phyloP scores from a whole-genome alignment of 805 yeast species.

The Nakazawaea pomicola region DNA sequence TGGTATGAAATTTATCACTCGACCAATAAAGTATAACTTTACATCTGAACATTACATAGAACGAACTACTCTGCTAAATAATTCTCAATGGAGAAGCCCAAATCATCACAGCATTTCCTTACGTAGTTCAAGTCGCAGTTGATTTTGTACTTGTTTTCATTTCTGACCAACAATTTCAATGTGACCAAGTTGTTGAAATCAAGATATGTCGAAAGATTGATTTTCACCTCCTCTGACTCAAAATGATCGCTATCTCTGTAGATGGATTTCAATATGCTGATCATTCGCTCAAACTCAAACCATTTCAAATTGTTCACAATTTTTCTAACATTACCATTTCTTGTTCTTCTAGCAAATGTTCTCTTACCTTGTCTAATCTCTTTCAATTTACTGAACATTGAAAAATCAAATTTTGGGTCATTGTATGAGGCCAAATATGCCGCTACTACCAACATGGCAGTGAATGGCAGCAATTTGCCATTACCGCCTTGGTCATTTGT shows the following conservation, averaged over 20 bases:
- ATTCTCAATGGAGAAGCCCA: slow-evolving; percentile 61
- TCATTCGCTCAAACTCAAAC: slow-evolving; percentile 72
- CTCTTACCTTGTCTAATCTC: slow-evolving; percentile 36
- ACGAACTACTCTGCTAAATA: slow-evolving; percentile 40
- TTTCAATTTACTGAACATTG: slow-evolving; percentile 61
- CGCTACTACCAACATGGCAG: slow-evolving; percentile 73
- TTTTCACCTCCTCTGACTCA: slow-evolving; percentile 16
- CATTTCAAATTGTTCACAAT: slow-evolving; percentile 53
- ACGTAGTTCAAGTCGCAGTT: slow-evolving; percentile 67
- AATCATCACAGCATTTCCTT: slow-evolving; percentile 53
- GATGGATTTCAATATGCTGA: slow-evolving; percentile 76
- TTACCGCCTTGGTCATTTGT: neutral
- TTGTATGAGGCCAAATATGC: slow-evolving; percentile 80
- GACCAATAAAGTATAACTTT: too few relatives aligned
- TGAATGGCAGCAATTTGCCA: slow-evolving; percentile 15
- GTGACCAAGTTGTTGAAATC: slow-evolving; percentile 58
- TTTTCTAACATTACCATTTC: slow-evolving; percentile 50
- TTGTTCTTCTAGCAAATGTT: slow-evolving; percentile 33
- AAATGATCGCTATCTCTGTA: slow-evolving; percentile 37
- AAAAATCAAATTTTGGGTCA: slow-evolving; percentile 63
- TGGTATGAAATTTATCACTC: too few relatives aligned
- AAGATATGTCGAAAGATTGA: slow-evolving; percentile 40
- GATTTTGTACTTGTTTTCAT: slow-evolving; percentile 73
- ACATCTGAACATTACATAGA: neutral
- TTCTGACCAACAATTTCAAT: slow-evolving; percentile 49